Percentiles rank a stretch among this genome's conserved stretches.
phyloP scores from a whole-genome alignment of 495 filamentous ascomycete species.

The Chaetomidium leptoderma region DNA sequence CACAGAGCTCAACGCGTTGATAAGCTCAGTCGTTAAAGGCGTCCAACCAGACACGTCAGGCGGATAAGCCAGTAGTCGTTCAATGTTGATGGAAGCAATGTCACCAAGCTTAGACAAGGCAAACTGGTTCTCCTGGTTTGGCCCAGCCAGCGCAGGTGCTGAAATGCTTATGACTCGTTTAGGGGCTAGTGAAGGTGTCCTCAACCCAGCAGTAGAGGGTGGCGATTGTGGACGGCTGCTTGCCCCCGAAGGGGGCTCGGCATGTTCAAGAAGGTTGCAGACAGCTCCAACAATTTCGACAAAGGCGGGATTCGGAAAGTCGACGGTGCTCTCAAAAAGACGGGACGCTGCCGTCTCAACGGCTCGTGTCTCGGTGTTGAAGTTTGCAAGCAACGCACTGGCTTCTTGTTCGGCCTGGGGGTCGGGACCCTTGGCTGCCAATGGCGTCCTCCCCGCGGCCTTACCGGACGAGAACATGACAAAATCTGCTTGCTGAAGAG shows the following conservation, averaged over 20 bases:
- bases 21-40: conserved; percentile 63
- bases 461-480: conserved; percentile 63
- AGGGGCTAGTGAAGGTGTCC: conserved; percentile 41
- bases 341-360: conserved; percentile 84
- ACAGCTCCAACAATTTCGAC: conserved; percentile 71
- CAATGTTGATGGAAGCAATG: conserved; percentile 71
- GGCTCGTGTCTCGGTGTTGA: conserved; percentile 74
- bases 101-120: conserved; percentile 78
- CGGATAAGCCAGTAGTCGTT: conserved; percentile 61
- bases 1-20: conserved; percentile 55
- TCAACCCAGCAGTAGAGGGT: conserved; percentile 26
- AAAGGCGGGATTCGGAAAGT: conserved; percentile 80
- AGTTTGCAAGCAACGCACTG: conserved; percentile 54
- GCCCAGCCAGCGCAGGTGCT: conserved; percentile 47
- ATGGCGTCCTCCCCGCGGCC: conserved; percentile 42
- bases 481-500: conserved; percentile 83
- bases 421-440: conserved; percentile 41
- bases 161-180: conserved; percentile 60
- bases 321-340: conserved; percentile 82
- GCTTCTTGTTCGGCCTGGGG: conserved; percentile 43
- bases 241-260: conserved; percentile 29
- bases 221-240: conserved; percentile 37
- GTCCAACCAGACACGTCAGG: conserved; percentile 69
- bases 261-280: conserved; percentile 56
- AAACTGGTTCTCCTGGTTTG: conserved; percentile 66